These are phyloP conservation scores for Boletellus emodensis DNA, from an alignment of 768 basidiomycete genomes.

Conservation along the genomic window DNA sequence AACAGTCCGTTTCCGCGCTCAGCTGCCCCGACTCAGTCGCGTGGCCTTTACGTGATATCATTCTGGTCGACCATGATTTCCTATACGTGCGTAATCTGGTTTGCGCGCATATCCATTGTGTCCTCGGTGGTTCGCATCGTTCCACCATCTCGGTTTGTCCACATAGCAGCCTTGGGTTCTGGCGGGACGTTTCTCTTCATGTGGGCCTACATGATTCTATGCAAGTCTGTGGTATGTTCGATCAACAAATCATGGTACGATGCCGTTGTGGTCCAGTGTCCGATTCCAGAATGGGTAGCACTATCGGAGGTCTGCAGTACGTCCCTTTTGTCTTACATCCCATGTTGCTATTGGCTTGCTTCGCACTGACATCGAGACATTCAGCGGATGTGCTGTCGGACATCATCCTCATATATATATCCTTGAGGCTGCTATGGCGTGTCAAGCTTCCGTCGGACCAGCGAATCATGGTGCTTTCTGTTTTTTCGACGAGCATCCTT, in stretches of 20 bases:
- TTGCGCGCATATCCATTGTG: constrained; percentile 24
- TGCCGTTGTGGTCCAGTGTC: constrained; percentile 36
- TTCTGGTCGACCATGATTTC: constrained; percentile 19
- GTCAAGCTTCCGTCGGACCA: constrained; percentile 39
- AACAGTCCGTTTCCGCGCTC: constrained; percentile 21
- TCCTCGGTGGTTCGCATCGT: constrained; percentile 24
- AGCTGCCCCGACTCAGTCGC: constrained; percentile 17
- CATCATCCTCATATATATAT: constrained; percentile 41
- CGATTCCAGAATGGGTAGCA: constrained; percentile 45
- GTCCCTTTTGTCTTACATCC: constrained; percentile 14
- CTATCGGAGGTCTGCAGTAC: constrained; percentile 49
- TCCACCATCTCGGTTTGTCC: constrained; percentile 12
- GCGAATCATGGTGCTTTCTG: constrained; percentile 37
- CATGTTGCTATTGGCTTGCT: not conserved
- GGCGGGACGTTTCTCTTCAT: constrained; percentile 11
- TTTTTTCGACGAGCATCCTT: constrained; percentile 52
- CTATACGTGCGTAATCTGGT: constrained; percentile 27
- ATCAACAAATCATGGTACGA: constrained; percentile 38
- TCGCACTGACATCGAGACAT: not conserved
- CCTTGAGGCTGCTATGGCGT: constrained; percentile 42
- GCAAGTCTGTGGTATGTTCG: constrained; percentile 40
- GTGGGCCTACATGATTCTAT: constrained; percentile 16
- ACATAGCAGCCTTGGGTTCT: not conserved
- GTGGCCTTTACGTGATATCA: constrained; percentile 13
- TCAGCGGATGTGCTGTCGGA: constrained; percentile 49